Percentiles rank a stretch among this genome's conserved stretches.
Evolutionary conservation across 2,329 filamentous ascomycete genomes (phyloP).

Genomic region (Aspergillus uvarum): DNA sequence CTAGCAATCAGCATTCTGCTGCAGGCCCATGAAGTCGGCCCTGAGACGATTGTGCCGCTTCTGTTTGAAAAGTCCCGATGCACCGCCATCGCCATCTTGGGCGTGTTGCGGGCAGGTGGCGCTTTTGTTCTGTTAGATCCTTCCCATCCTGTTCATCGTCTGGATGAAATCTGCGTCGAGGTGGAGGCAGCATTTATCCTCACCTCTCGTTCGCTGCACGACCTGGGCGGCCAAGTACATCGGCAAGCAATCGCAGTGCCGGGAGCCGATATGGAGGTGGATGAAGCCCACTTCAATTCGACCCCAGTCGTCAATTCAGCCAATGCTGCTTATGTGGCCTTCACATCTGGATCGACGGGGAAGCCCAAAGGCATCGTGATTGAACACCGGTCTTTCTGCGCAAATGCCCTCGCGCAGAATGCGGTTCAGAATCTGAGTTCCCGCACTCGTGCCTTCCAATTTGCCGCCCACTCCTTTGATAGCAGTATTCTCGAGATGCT

Average conservation of each 20-base stretch:
- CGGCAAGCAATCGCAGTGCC: background rate
- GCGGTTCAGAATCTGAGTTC: background rate
- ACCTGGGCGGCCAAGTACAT: background rate
- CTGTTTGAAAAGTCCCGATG: constrained; percentile 1
- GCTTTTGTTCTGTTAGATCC: constrained; percentile 1
- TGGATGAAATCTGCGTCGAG: background rate
- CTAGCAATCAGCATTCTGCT: background rate
- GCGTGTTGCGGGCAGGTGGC: background rate
- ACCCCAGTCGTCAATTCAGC: background rate
- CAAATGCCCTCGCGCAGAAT: background rate
- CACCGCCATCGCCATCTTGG: background rate
- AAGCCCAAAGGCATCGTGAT: constrained; percentile 82
- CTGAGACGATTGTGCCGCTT: background rate
- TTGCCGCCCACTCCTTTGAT: constrained; percentile 49
- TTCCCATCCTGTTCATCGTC: background rate
- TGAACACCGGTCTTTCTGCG: constrained; percentile 55
- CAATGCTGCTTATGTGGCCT: constrained; percentile 36
- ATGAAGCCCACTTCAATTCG: background rate
- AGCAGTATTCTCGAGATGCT: constrained; percentile 51
- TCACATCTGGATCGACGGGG: constrained; percentile 81
- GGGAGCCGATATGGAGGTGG: no score
- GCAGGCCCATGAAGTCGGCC: background rate
- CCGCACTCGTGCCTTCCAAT: constrained; percentile 29
- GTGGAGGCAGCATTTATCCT: background rate
- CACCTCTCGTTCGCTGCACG: background rate